These are phyloP conservation scores for Gossypium raimondii DNA, from an alignment of 345 rosid genomes.

Conservation along the genomic window DNA sequence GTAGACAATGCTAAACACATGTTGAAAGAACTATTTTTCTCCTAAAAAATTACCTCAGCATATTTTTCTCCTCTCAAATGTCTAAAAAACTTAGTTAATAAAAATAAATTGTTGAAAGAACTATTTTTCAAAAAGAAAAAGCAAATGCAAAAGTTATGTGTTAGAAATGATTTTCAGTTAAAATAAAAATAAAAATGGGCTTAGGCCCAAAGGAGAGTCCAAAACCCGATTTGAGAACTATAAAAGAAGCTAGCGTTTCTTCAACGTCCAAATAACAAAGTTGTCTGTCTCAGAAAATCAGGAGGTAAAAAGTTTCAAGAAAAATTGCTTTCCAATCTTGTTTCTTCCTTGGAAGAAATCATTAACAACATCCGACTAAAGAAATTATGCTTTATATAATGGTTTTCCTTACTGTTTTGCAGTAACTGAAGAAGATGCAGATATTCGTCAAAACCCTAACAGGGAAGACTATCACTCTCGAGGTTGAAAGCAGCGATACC, in stretches of 20 bases:
- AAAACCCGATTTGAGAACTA: neutral
- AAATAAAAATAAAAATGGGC: neutral
- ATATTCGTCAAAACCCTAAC: conserved; percentile 77
- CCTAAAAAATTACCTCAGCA: no score
- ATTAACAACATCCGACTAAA: neutral
- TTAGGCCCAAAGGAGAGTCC: neutral
- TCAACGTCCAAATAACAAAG: neutral
- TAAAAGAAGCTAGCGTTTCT: neutral
- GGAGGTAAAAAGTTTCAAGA: neutral
- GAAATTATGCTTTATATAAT: neutral
- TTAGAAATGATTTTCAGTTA: neutral
- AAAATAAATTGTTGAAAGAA: no score
- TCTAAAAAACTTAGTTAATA: no score
- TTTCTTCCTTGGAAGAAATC: neutral
- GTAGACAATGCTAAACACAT: no score
- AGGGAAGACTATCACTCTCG: conserved; percentile 41
- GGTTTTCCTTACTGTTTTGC: neutral
- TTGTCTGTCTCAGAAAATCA: neutral
- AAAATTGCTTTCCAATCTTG: neutral
- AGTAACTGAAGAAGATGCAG: conserved; percentile 36
- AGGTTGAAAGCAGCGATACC: conserved; percentile 7
- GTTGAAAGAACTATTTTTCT: no score
- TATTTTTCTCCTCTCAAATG: no score
- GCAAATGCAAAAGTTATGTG: no score
- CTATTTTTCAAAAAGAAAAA: no score